Evolutionary conservation across 2,329 filamentous ascomycete species (phyloP).

Genomic region (Trichophyton simii): DNA sequence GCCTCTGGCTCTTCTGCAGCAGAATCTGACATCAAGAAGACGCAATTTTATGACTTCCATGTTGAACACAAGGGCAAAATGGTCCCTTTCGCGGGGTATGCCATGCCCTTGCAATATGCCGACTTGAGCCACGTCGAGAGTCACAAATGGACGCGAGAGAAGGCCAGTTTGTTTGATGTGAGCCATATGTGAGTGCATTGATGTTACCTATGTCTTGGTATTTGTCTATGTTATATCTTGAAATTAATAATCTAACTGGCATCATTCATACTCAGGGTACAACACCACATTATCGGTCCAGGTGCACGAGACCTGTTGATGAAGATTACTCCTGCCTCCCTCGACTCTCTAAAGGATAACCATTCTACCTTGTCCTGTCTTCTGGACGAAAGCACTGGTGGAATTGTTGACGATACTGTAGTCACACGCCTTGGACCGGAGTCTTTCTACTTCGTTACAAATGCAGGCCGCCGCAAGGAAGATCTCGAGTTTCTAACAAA

Average conservation of each 20-base stretch:
- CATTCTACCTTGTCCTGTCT: conserved; percentile 74
- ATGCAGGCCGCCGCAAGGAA: conserved; percentile 83
- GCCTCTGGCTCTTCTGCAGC: conserved; percentile 21
- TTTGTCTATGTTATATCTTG: neutral
- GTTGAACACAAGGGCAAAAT: conserved; percentile 73
- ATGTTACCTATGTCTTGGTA: neutral
- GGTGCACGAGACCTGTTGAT: conserved; percentile 72
- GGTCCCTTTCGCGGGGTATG: conserved; percentile 88
- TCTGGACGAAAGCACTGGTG: conserved; percentile 65
- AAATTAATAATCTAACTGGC: neutral
- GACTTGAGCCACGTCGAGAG: conserved; percentile 67
- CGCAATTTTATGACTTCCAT: conserved; percentile 68
- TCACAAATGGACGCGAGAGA: conserved; percentile 76
- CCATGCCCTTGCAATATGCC: conserved; percentile 84
- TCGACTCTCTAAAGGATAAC: conserved; percentile 51
- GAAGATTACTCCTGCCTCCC: conserved; percentile 64
- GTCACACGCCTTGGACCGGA: conserved; percentile 66
- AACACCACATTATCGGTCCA: conserved; percentile 72
- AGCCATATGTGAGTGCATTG: conserved; percentile 73
- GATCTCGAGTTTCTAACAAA: conserved; percentile 64
- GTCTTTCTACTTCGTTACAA: conserved; percentile 85
- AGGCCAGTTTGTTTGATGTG: conserved; percentile 89
- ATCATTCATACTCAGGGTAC: conserved; percentile 40
- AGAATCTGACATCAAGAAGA: conserved; percentile 32
- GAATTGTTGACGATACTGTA: conserved; percentile 90